A percentile compares a stretch with the other conserved stretches of the same genome.
These are phyloP conservation scores for Tylopilus balloui DNA, from an alignment of 768 basidiomycete genomes.

Conservation along the genomic window DNA sequence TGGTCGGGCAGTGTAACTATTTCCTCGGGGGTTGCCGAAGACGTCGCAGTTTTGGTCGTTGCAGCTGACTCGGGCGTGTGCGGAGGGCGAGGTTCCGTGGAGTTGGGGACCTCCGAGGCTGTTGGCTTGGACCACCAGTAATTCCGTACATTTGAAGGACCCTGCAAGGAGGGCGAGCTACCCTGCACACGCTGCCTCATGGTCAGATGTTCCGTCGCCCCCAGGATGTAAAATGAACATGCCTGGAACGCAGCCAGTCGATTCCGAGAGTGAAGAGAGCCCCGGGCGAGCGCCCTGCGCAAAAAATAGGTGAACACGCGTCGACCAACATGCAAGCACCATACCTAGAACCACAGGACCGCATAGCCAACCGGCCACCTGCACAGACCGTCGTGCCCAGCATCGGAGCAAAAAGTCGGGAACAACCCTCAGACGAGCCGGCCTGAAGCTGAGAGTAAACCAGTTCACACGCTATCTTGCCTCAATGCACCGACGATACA, in stretches of 20 bases:
- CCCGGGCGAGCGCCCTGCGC: constrained; percentile 15
- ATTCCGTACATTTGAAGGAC: constrained; percentile 20
- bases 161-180: constrained; percentile 8
- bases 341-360: constrained; percentile 23
- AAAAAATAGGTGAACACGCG: constrained; percentile 9
- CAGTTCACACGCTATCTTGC: constrained; percentile 14
- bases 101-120: neutral
- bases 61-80: constrained; percentile 4
- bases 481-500: constrained; percentile 17
- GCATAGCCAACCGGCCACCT: constrained; percentile 24
- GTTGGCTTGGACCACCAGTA: constrained; percentile 33
- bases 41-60: neutral
- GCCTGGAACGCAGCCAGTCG: constrained; percentile 18
- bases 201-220: neutral
- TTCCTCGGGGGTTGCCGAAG: neutral
- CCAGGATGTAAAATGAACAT: constrained; percentile 5
- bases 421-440: too few relatives aligned
- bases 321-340: neutral
- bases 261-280: constrained; percentile 8
- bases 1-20: neutral
- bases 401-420: constrained; percentile 11
- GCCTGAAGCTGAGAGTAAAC: constrained; percentile 12
- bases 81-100: neutral
- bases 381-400: constrained; percentile 19
- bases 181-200: constrained; percentile 5